Conservation (phyloP, 306 rosid species). For the Phaseolus lunatus region DNA sequence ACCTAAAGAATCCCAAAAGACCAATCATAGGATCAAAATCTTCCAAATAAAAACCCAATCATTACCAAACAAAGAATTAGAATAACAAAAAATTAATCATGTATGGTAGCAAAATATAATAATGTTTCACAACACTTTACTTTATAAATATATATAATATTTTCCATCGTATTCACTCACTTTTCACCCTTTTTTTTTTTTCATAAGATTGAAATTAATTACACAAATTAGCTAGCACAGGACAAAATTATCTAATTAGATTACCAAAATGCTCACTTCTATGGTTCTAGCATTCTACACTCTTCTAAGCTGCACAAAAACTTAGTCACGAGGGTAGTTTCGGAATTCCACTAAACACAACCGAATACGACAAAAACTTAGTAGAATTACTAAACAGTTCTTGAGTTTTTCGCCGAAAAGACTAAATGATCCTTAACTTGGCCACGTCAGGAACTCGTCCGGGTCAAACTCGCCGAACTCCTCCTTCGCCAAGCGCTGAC, state of each 20-base stretch:
- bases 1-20: slow-evolving; percentile 29
- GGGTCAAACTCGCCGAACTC: slow-evolving; percentile 80
- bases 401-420: background rate
- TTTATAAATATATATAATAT: slow-evolving; percentile 18
- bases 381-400: slow-evolving; percentile 42
- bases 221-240: slow-evolving; percentile 32
- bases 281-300: slow-evolving; percentile 40
- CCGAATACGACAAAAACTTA: background rate
- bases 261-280: background rate
- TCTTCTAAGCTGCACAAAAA: slow-evolving; percentile 38
- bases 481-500: slow-evolving; percentile 53
- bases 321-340: slow-evolving; percentile 36
- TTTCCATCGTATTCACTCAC: background rate
- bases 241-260: slow-evolving; percentile 37
- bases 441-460: slow-evolving; percentile 63
- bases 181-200: background rate
- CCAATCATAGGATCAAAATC: slow-evolving; percentile 18
- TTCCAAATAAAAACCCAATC: slow-evolving; percentile 33
- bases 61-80: slow-evolving; percentile 6
- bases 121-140: background rate
- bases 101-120: background rate
- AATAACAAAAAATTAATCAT: slow-evolving; percentile 1
- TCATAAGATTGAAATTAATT: slow-evolving; percentile 33
- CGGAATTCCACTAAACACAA: slow-evolving; percentile 15
- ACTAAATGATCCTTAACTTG: slow-evolving; percentile 29